Base-by-base conservation (phyloP, 306 rosid genomes). In the Quercus ilex region DNA sequence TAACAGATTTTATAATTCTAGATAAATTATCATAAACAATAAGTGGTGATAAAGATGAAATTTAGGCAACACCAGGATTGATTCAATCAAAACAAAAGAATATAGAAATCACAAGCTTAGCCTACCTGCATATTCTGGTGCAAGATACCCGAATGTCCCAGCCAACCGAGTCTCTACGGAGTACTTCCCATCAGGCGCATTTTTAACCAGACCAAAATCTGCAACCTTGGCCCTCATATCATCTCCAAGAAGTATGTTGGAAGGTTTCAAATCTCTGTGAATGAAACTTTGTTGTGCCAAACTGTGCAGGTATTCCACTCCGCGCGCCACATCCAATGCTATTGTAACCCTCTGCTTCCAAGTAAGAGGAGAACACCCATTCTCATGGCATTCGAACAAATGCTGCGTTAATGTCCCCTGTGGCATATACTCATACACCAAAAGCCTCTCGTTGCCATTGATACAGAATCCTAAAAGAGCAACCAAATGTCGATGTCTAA, bases 171-270 rank as follows among this genome's bases (percentile, higher is more conserved):
- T 94, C 84, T 92, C 97, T 6, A 94, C 87, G 4, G 96, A 94
- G 74, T 87, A 82, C 80, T 91, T 92, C 41, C 98, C 98, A 4
- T 94, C 97, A 0, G 96, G 96, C 15, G 93, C 93, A 23, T 88
- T 79, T 78, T 86, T 85, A 76, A 94, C 98, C 83, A 94, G 80
- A 65, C 98, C 98, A 72, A 94, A 92, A 83, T 90, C 98, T 5
- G 97, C 88, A 71, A 94, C 98, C 88, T 94, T 94, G 17, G 97
- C 98, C 83, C 94, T 90, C 94, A 92, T 89, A 84, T 92, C 92
- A 74, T 94, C 88, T 0, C 92, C 89, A 18, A 94, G 92, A 78
- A 94, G 91, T 76, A 94, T 87, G 83, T 94, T 94, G 19, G 97
- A 92, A 38, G 98, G 98, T 78, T 94, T 94, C 69, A 94, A 82